Evolutionary conservation across 176 grass and related monocot genomes (phyloP), one percentile per base, ranked within the genome.

Genomic region (Oryza punctata): DNA sequence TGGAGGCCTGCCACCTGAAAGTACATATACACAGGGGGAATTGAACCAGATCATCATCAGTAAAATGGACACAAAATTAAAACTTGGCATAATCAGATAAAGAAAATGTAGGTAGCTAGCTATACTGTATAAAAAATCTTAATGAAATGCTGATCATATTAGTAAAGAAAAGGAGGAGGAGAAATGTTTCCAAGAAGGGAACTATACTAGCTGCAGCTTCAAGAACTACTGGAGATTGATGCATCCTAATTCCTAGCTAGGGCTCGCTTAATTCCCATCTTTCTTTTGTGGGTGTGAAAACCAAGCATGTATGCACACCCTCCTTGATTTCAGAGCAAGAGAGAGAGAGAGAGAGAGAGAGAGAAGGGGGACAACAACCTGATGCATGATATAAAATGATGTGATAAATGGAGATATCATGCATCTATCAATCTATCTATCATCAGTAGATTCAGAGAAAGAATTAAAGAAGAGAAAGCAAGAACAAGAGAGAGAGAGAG

Each of bases 1-100:
- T 96, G 90, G 38, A 96, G 88, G 75, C 79, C 90, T 14, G 82
- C 88, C 33, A 96, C 90, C 93, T 95, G 59, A 41, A 0, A 57
- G 47, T 50, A 57, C 50, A 57, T 21, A 57, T 21, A 19, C 3
- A 61, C n/a, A 57, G 21, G 5, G 52, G 57, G 57, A 24, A 61
- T 61, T 61, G 7, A 61, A 61, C 19, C 57, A 61, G 21, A n/a
- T 23, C 54, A n/a, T 23, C 54, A 23, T 61, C 57, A 61, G 18
- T 11, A 23, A 24, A 61, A 61, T 61, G 57, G 57, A 10, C 8
- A 24, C n/a, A 61, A 41, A 61, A 38, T 38, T 38, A 1, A 11
- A 3, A 61, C 3, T 24, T 60, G 54, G 21, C 57, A 24, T 13
- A 61, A 24, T 24, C 52, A 57, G 52, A 57, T 21, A 0, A 21